phyloP scores from a whole-genome alignment of 164 flowering plant species.

The Umbellularia californica region DNA sequence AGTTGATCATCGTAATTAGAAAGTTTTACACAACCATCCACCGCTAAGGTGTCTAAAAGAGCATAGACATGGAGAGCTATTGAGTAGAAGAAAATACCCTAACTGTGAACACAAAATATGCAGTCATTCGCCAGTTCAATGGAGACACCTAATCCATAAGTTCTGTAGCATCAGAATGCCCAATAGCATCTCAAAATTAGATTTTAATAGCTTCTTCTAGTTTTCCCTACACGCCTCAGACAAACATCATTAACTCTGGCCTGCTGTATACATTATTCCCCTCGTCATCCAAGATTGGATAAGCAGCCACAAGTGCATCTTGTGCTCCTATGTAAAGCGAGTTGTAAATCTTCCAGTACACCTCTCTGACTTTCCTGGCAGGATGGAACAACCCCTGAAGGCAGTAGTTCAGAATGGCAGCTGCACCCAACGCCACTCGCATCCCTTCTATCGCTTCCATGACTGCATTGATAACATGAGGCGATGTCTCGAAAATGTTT shows the following conservation, averaged over 20 bases:
- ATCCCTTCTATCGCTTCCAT: slow-evolving; percentile 99
- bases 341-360: slow-evolving; percentile 96
- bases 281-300: slow-evolving; percentile 81
- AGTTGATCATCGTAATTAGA: too few species aligned
- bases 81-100: too few species aligned
- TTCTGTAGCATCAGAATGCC: background rate
- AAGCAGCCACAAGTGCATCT: slow-evolving; percentile 89
- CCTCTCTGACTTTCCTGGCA: slow-evolving; percentile 94
- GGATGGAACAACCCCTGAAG: slow-evolving; percentile 94
- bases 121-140: background rate
- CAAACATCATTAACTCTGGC: slow-evolving; percentile 81
- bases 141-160: background rate
- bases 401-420: slow-evolving; percentile 84
- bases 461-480: slow-evolving; percentile 96
- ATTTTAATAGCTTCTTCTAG: background rate
- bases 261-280: slow-evolving; percentile 61
- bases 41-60: too few species aligned
- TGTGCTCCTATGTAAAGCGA: slow-evolving; percentile 91
- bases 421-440: slow-evolving; percentile 96
- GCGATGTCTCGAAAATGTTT: slow-evolving; percentile 96
- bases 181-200: background rate
- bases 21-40: too few species aligned
- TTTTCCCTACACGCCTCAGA: slow-evolving; percentile 19
- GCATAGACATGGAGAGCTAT: too few species aligned
- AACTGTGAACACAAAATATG: background rate